Conservation (phyloP, 371 early-diverging fungal genomes). For the Sporodiniella umbellata region DNA sequence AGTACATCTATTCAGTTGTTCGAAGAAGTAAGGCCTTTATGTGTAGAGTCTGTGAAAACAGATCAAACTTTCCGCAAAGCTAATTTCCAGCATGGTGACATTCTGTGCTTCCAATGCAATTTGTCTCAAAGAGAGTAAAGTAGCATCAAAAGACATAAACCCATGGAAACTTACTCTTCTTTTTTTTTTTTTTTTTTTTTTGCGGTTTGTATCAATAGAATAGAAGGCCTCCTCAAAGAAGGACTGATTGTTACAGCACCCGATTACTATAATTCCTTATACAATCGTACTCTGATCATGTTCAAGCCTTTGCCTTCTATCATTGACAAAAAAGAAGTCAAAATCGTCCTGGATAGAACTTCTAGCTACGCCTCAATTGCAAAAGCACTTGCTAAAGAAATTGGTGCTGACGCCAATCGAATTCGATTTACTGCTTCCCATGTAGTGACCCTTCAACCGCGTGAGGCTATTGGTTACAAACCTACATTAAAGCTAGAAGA, state of each 20-base stretch:
- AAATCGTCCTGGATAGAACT: constrained; percentile 9
- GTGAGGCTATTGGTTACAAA: constrained; percentile 14
- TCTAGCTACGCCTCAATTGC: constrained; percentile 11
- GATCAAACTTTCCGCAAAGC: constrained; percentile 60
- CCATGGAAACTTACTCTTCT: not conserved
- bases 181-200: not conserved
- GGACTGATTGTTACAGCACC: constrained; percentile 46
- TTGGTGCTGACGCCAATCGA: constrained; percentile 15
- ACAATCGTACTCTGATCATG: constrained; percentile 57
- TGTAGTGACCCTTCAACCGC: constrained; percentile 18
- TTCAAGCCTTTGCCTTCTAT: constrained; percentile 58
- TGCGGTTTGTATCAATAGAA: constrained; percentile 16
- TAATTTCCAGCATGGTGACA: constrained; percentile 85
- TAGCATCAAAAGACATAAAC: not conserved
- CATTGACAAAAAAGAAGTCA: constrained; percentile 11
- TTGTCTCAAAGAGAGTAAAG: constrained; percentile 59
- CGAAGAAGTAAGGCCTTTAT: constrained; percentile 78
- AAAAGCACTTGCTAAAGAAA: constrained; percentile 5
- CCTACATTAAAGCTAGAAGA: constrained; percentile 14
- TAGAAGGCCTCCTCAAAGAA: constrained; percentile 11
- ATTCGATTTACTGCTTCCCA: constrained; percentile 20
- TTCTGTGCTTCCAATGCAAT: constrained; percentile 75
- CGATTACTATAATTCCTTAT: constrained; percentile 67
- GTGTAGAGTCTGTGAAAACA: constrained; percentile 67
- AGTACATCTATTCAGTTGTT: constrained; percentile 16